These are phyloP conservation scores for Catenaria anguillulae DNA, from an alignment of 371 early-diverging fungal species.

Conservation along the genomic window DNA sequence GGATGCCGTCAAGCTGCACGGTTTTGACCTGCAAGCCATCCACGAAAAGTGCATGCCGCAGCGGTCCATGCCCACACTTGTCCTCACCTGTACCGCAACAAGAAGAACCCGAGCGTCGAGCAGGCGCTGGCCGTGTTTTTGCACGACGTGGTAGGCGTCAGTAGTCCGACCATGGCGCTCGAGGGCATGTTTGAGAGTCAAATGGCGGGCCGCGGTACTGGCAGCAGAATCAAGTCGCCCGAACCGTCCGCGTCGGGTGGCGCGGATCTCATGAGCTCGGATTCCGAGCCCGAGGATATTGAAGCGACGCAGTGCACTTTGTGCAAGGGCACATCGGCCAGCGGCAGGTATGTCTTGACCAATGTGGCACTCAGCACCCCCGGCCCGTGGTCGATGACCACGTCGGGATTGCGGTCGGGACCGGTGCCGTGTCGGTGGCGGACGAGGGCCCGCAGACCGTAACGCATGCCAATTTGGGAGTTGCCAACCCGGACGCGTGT, in stretches of 20 bases:
- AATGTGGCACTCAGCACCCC: background rate
- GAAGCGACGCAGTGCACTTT: background rate
- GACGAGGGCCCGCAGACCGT: background rate
- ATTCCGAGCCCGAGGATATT: background rate
- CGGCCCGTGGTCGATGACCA: no score
- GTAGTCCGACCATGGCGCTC: background rate
- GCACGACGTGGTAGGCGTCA: background rate
- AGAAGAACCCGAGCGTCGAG: slow-evolving; percentile 1
- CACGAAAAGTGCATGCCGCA: background rate
- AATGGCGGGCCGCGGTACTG: background rate
- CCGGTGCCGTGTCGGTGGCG: background rate
- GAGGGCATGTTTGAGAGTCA: background rate
- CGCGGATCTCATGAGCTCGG: no score
- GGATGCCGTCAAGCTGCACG: slow-evolving; percentile 5
- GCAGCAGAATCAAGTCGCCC: no score
- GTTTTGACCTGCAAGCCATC: slow-evolving; percentile 3
- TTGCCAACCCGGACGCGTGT: background rate
- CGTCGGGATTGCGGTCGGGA: no score
- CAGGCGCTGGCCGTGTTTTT: background rate
- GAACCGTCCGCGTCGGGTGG: no score
- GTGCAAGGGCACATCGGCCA: background rate
- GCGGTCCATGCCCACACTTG: background rate
- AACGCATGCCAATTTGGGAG: background rate
- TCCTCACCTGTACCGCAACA: slow-evolving; percentile 1
- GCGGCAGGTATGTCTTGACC: background rate